Base-by-base conservation (phyloP, 345 rosid genomes). In the Punica granatum region DNA sequence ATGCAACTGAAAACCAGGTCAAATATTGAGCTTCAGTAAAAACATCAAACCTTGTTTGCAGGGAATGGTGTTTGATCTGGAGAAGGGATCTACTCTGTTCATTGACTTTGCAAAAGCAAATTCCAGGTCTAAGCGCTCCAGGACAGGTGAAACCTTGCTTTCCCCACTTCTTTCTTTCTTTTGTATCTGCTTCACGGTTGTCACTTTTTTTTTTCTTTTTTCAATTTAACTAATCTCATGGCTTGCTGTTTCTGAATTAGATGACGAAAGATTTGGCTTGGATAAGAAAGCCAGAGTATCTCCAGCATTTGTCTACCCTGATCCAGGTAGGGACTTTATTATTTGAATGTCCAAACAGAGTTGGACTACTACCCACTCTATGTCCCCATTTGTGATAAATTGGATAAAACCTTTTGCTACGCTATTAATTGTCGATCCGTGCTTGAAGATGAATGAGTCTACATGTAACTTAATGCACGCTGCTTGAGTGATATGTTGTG, bases 41-140 rank as follows among this genome's bases (percentile, higher is more conserved):
- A 15, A 34, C 32, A 54, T 70, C 36, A 36, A 64, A 75, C 56
- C 21, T 71, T 76, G 49, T 41, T 73, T 80, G 54, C 86, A 88
- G 96, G 92, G 97, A 31, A 85, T 88, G 89, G 85, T 87, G 61
- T 93, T 90, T 79, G 98, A 90, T 67, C 94, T 87, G 71, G 98
- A 90, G 81, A 88, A 83, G 75, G 92, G 88, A 49, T 84, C 92
- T n/a, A 82, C 87, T 66, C 80, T 92, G 26, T 71, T 84, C 76
- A 80, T 90, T 71, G 94, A 92, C 80, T 87, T 88, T 76, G 97
- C 96, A 60, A 92, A 90, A 83, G 83, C 89, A 34, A 92, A 92
- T 80, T 88, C 98, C 53, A 81, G 92, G 75, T 80, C 92, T 15
- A 92, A 92, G 84, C 97, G 96, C 63, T 58, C 86, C 35, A 85